Conservation (phyloP, 305 asterid genomes). For the Ajuga reptans region DNA sequence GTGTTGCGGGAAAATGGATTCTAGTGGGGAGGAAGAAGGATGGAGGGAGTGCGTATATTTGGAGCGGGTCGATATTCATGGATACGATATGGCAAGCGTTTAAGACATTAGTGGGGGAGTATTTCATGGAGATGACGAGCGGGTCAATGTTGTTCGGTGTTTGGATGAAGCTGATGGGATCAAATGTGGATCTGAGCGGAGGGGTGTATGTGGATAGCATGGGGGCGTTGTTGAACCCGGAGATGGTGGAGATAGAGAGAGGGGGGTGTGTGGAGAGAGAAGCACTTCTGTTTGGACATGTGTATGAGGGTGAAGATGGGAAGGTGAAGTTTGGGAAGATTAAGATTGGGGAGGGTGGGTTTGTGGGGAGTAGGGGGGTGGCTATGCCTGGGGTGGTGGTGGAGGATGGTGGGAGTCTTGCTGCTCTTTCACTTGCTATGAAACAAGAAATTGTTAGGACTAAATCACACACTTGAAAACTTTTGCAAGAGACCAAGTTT, state of each 20-base stretch:
- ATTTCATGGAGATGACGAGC: conserved; percentile 58
- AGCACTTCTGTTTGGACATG: conserved; percentile 68
- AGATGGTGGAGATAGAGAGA: conserved; percentile 64
- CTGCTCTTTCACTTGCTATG: conserved; percentile 77
- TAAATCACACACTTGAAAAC: conserved; percentile 20
- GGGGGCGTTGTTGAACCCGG: conserved; percentile 84
- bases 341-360: conserved; percentile 59
- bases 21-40: conserved; percentile 66
- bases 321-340: conserved; percentile 73
- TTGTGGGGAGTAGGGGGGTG: conserved; percentile 64
- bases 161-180: conserved; percentile 85
- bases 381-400: conserved; percentile 87
- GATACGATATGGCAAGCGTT: conserved; percentile 87
- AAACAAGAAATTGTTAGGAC: conserved; percentile 57
- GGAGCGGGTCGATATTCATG: conserved; percentile 55
- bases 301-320: conserved; percentile 77
- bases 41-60: conserved; percentile 50
- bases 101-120: conserved; percentile 59
- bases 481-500: conserved; percentile 38
- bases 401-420: conserved; percentile 52
- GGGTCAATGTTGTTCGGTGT: conserved; percentile 52
- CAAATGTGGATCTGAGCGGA: conserved; percentile 39
- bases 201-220: conserved; percentile 74
- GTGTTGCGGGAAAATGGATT: conserved; percentile 51
- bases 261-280: conserved; percentile 71